Conservation (phyloP, 1,284 basidiomycete species). For the Papiliotrema laurentii region DNA sequence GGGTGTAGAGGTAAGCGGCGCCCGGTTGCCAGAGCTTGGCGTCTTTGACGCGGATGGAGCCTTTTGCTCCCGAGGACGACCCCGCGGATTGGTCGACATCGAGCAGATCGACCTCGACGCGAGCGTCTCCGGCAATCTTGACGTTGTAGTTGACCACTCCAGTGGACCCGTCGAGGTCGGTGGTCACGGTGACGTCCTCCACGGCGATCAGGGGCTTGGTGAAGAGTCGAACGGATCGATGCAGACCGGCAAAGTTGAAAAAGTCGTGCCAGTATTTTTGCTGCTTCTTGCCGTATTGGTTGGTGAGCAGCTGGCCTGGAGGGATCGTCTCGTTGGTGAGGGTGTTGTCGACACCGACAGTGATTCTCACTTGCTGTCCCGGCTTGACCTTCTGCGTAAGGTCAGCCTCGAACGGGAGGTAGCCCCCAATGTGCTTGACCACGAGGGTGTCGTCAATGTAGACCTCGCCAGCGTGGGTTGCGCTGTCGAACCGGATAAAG, state of each 20-base stretch:
- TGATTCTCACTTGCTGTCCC: conserved; percentile 17
- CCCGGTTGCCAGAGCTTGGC: conserved; percentile 24
- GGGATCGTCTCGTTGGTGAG: conserved; percentile 24
- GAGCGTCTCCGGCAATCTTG: conserved; percentile 2
- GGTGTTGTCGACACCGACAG: conserved; percentile 22
- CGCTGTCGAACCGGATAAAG: conserved; percentile 18
- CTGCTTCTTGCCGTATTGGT: conserved; percentile 9
- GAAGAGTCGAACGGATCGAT: conserved; percentile 20
- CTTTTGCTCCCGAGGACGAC: neutral
- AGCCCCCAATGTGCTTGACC: conserved; percentile 20
- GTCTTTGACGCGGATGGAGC: conserved; percentile 11
- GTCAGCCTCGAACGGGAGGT: conserved; percentile 26
- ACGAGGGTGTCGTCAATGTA: conserved; percentile 21
- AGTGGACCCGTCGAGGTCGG: conserved; percentile 13
- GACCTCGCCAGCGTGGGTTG: conserved; percentile 22
- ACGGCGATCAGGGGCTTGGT: conserved; percentile 9
- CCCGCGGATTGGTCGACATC: conserved; percentile 10
- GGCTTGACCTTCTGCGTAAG: conserved; percentile 11
- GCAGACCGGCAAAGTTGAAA: conserved; percentile 27
- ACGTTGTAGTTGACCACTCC: conserved; percentile 17
- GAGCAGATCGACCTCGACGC: conserved; percentile 11
- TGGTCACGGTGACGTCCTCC: conserved; percentile 21
- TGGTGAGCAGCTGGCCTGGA: conserved; percentile 12
- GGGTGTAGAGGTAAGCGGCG: conserved; percentile 18
- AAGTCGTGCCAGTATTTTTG: conserved; percentile 30